Evolutionary conservation across 1,284 basidiomycete genomes (phyloP).

Genomic region (Ustilago loliicola): DNA sequence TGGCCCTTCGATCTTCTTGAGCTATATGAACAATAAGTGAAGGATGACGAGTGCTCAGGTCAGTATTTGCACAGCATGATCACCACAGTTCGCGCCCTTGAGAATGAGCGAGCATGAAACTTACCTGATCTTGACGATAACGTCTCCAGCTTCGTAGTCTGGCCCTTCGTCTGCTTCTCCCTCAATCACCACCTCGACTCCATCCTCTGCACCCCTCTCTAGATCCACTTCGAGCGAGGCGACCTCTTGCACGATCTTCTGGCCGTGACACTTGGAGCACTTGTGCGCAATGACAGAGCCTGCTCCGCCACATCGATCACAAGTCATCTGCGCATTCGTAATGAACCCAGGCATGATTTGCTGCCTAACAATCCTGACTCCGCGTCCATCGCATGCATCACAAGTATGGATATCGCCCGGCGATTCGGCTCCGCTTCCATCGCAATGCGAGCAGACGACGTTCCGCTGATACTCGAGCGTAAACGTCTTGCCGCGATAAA

Average conservation of each 20-base stretch:
- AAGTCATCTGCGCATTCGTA: conserved; percentile 65
- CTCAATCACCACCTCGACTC: conserved; percentile 62
- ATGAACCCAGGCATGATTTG: conserved; percentile 70
- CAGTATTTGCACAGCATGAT: background rate
- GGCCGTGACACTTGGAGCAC: conserved; percentile 62
- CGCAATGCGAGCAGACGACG: conserved; percentile 65
- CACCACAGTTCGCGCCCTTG: background rate
- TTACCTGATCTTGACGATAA: conserved; percentile 62
- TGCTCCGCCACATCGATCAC: conserved; percentile 62
- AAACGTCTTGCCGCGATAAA: conserved; percentile 64
- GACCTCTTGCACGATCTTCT: conserved; percentile 60
- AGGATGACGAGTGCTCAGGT: background rate
- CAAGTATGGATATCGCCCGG: conserved; percentile 66
- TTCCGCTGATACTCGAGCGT: conserved; percentile 60
- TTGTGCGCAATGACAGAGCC: conserved; percentile 61
- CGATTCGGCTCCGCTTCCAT: conserved; percentile 66
- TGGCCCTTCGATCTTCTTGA: conserved; percentile 50
- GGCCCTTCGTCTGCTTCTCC: conserved; percentile 66
- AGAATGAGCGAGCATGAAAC: conserved; percentile 6
- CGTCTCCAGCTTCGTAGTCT: conserved; percentile 67
- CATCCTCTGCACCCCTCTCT: conserved; percentile 62
- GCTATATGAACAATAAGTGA: conserved; percentile 3
- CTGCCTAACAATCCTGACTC: conserved; percentile 65
- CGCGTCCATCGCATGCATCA: conserved; percentile 60
- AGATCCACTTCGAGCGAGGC: conserved; percentile 65